Percentiles rank a stretch among this genome's conserved stretches.
Conservation (phyloP, 345 rosid genomes). For the Arabidopsis arenosa region DNA sequence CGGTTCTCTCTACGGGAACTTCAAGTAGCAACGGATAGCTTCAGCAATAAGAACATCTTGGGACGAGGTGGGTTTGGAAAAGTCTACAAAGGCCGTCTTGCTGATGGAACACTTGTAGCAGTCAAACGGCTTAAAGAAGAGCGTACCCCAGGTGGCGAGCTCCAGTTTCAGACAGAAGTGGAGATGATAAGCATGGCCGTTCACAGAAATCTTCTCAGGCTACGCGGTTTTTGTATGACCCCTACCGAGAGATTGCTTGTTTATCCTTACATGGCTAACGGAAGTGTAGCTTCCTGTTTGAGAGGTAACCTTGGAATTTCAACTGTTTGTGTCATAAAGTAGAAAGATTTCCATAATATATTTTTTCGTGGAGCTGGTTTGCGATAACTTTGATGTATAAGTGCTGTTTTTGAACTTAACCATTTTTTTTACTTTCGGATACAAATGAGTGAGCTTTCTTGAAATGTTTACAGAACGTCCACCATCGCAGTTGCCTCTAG, state of each 20-base stretch:
- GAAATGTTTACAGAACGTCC: conserved; percentile 63
- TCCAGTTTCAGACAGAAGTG: conserved; percentile 96
- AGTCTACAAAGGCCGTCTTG: conserved; percentile 91
- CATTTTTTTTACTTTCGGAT: background rate
- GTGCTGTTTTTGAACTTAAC: background rate
- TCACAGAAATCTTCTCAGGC: conserved; percentile 85
- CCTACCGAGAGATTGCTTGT: conserved; percentile 93
- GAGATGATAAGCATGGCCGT: conserved; percentile 99
- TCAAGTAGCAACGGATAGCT: conserved; percentile 90
- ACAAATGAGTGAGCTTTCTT: conserved; percentile 4
- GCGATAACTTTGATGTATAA: background rate
- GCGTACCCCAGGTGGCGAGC: conserved; percentile 94
- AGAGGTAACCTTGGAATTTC: conserved; percentile 56
- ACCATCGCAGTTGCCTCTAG: conserved; percentile 79
- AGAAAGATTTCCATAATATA: background rate
- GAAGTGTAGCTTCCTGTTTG: conserved; percentile 95
- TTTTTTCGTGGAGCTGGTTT: background rate
- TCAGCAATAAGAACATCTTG: conserved; percentile 88
- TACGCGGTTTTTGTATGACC: conserved; percentile 95
- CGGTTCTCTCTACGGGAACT: conserved; percentile 89
- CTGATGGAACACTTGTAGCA: conserved; percentile 90
- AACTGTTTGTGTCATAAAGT: background rate
- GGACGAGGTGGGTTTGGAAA: conserved; percentile 98
- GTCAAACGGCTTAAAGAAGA: conserved; percentile 94
- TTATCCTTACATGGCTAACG: conserved; percentile 97